phyloP scores from a whole-genome alignment of 495 filamentous ascomycete species.

The Hypoxylon intermedium region DNA sequence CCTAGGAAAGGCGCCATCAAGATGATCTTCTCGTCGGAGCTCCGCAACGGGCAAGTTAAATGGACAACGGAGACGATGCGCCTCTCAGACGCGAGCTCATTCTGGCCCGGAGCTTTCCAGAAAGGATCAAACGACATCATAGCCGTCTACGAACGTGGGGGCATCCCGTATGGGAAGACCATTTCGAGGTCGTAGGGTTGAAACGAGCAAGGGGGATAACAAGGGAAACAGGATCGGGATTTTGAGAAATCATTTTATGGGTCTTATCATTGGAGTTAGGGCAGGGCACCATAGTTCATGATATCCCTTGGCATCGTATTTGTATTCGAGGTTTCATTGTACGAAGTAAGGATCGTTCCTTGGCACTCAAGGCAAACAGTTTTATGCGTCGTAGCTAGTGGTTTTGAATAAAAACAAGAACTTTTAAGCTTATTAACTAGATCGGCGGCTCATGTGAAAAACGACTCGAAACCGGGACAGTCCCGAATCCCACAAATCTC shows the following conservation, averaged over 20 bases:
- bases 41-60: constrained; percentile 7
- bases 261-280: constrained; percentile 9
- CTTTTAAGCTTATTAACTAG: too few relatives aligned
- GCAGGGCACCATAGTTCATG: constrained; percentile 6
- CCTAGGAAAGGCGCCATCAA: constrained; percentile 37
- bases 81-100: constrained; percentile 20
- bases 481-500: too few relatives aligned
- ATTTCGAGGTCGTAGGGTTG: constrained; percentile 6
- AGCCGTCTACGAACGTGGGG: constrained; percentile 32
- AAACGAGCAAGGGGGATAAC: too few relatives aligned
- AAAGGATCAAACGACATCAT: constrained; percentile 11
- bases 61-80: constrained; percentile 21
- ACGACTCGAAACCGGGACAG: too few relatives aligned
- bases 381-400: too few relatives aligned
- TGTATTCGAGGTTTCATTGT: neutral
- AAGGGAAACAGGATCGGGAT: too few relatives aligned
- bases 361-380: too few relatives aligned
- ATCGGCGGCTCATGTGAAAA: too few relatives aligned
- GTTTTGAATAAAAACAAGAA: too few relatives aligned
- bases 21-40: constrained; percentile 29
- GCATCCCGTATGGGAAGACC: constrained; percentile 16
- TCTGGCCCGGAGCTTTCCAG: constrained; percentile 31
- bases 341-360: too few relatives aligned
- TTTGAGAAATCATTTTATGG: neutral
- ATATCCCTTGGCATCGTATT: constrained; percentile 19